These are phyloP conservation scores for Rosa persica DNA, from an alignment of 306 rosid species.

Conservation along the genomic window DNA sequence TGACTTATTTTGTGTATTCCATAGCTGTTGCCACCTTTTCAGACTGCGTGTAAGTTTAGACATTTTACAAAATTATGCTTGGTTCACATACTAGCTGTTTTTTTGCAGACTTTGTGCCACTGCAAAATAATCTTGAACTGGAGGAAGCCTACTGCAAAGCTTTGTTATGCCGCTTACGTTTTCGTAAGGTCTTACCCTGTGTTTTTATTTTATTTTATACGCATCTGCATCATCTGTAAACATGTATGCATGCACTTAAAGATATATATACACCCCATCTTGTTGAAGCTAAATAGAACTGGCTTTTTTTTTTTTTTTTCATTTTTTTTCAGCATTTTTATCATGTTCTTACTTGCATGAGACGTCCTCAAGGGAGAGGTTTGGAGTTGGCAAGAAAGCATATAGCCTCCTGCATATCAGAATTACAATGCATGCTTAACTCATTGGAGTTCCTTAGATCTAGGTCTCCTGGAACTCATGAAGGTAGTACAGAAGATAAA, in stretches of 20 bases:
- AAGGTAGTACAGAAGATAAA: slow-evolving; percentile 42
- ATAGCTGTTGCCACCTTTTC: slow-evolving; percentile 16
- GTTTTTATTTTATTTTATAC: slow-evolving; percentile 52
- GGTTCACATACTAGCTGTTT: slow-evolving; percentile 30
- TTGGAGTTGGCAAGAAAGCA: slow-evolving; percentile 95
- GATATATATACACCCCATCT: neutral
- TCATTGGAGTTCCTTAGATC: slow-evolving; percentile 72
- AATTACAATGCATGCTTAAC: slow-evolving; percentile 55
- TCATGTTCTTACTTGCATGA: slow-evolving; percentile 78
- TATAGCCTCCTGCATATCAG: slow-evolving; percentile 74
- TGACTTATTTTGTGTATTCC: slow-evolving; percentile 5
- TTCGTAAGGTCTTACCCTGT: slow-evolving; percentile 98
- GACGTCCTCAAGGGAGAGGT: slow-evolving; percentile 97
- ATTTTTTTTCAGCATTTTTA: slow-evolving; percentile 72
- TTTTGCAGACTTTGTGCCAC: slow-evolving; percentile 75
- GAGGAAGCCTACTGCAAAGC: slow-evolving; percentile 98
- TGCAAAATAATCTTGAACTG: slow-evolving; percentile 66
- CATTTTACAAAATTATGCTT: slow-evolving; percentile 6
- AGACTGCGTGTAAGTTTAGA: slow-evolving; percentile 24
- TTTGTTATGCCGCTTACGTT: slow-evolving; percentile 92
- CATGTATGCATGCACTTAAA: neutral
- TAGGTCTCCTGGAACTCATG: slow-evolving; percentile 38
- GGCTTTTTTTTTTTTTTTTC: neutral
- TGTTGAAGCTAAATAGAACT: slow-evolving; percentile 9
- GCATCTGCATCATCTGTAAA: slow-evolving; percentile 27